phyloP scores from a whole-genome alignment of 352 stramenopile species.

The Globisporangium spiculum region DNA sequence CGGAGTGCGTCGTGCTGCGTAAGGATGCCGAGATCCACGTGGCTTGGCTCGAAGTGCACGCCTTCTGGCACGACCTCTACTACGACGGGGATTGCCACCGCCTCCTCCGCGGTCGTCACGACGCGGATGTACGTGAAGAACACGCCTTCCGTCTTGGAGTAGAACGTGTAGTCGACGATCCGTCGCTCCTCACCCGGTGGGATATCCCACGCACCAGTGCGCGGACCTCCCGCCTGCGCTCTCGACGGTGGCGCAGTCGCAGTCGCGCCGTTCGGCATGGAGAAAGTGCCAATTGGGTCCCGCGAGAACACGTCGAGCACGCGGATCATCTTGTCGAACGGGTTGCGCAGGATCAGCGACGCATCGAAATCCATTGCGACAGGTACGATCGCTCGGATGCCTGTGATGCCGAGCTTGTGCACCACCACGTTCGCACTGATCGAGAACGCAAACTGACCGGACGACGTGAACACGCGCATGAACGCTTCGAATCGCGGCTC shows the following conservation, averaged over 20 bases:
- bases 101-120: slow-evolving; percentile 11
- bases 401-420: slow-evolving; percentile 30
- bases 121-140: slow-evolving; percentile 43
- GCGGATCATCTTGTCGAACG: slow-evolving; percentile 33
- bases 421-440: slow-evolving; percentile 27
- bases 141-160: slow-evolving; percentile 19
- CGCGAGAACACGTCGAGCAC: slow-evolving; percentile 48
- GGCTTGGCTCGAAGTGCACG: slow-evolving; percentile 34
- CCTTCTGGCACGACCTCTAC: slow-evolving; percentile 36
- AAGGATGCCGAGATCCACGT: slow-evolving; percentile 37
- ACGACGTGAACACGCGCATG: slow-evolving; percentile 45
- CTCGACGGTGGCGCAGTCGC: slow-evolving; percentile 1
- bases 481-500: slow-evolving; percentile 23
- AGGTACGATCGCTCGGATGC: slow-evolving; percentile 32
- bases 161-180: slow-evolving; percentile 38
- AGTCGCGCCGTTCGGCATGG: slow-evolving; percentile 2
- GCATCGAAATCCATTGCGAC: slow-evolving; percentile 28
- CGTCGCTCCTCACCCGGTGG: slow-evolving; percentile 26
- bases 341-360: slow-evolving; percentile 42
- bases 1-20: slow-evolving; percentile 23
- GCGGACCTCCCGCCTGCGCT: background rate
- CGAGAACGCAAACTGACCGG: slow-evolving; percentile 42
- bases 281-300: slow-evolving; percentile 35
- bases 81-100: slow-evolving; percentile 34
- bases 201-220: slow-evolving; percentile 38